These are phyloP conservation scores for Grosmannia penicillata DNA, from an alignment of 2,329 filamentous ascomycete species.

Conservation along the genomic window DNA sequence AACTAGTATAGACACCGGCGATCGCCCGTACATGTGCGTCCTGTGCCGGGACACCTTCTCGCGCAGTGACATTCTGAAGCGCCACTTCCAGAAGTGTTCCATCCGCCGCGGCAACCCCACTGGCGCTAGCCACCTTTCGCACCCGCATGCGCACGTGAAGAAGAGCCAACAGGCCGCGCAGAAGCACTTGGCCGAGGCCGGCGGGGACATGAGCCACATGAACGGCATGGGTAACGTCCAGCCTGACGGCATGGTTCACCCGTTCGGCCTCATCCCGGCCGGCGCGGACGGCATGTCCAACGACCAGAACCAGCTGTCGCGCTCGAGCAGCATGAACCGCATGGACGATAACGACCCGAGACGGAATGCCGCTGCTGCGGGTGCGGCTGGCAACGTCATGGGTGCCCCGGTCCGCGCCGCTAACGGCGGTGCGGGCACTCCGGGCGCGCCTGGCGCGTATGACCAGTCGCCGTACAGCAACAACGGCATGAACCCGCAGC, in stretches of 20 bases:
- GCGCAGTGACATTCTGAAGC: conserved; percentile 93
- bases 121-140: conserved; percentile 84
- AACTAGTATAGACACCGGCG: conserved; percentile 63
- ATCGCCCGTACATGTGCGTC: conserved; percentile 96
- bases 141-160: conserved; percentile 80
- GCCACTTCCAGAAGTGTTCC: conserved; percentile 98
- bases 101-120: conserved; percentile 92
- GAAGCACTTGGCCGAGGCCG: conserved; percentile 34
- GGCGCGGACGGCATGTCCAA: conserved; percentile 43
- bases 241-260: conserved; percentile 36
- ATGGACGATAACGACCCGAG: conserved; percentile 40
- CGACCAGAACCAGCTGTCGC: conserved; percentile 47
- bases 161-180: conserved; percentile 47
- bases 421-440: conserved; percentile 6
- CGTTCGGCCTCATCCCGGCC: conserved; percentile 26
- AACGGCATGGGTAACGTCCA: conserved; percentile 45
- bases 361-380: conserved; percentile 1
- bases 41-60: conserved; percentile 97
- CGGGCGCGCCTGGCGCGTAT: conserved; percentile 14
- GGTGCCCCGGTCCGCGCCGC: conserved; percentile 4
- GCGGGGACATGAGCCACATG: conserved; percentile 41
- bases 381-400: conserved; percentile 5
- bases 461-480: conserved; percentile 38
- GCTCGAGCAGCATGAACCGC: conserved; percentile 44
- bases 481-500: conserved; percentile 43